phyloP scores from a whole-genome alignment of 495 filamentous ascomycete genomes.

The Penicillium parvum region DNA sequence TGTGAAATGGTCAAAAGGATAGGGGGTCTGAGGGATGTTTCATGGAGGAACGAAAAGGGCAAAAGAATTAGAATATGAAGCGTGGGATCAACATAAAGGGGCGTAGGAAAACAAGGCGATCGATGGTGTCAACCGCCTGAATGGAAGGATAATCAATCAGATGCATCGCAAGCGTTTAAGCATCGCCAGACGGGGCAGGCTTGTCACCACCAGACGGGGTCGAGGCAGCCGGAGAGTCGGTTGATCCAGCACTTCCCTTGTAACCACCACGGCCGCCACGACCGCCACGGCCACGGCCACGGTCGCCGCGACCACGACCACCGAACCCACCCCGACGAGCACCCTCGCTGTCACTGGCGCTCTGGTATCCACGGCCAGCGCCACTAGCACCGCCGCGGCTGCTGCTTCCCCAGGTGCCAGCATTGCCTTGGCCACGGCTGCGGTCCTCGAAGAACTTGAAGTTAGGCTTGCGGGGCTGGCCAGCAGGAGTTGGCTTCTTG shows the following conservation, averaged over 20 bases:
- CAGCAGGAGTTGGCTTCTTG: conserved; percentile 60
- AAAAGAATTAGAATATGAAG: conserved; percentile 26
- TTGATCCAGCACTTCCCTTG: conserved; percentile 29
- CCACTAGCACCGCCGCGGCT: conserved; percentile 51
- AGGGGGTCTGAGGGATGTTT: conserved; percentile 22
- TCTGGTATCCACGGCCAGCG: conserved; percentile 66
- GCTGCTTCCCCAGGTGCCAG: conserved; percentile 72
- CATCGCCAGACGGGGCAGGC: conserved; percentile 42
- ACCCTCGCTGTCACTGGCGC: conserved; percentile 80
- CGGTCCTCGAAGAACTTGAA: conserved; percentile 76
- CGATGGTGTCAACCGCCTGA: conserved; percentile 7
- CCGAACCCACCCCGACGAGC: conserved; percentile 58
- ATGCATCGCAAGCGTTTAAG: conserved; percentile 38
- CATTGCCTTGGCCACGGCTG: conserved; percentile 51
- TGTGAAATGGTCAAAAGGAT: conserved; percentile 11
- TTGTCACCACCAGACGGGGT: conserved; percentile 49
- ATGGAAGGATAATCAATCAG: conserved; percentile 9
- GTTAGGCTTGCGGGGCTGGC: conserved; percentile 64
- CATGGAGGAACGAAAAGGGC: conserved; percentile 20
- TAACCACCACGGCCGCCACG: conserved; percentile 52
- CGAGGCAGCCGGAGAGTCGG: conserved; percentile 50
- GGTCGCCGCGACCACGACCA: conserved; percentile 54
- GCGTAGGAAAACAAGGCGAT: conserved; percentile 5
- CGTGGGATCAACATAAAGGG: conserved; percentile 12
- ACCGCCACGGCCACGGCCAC: conserved; percentile 48